Evolutionary conservation across 352 stramenopile species (phyloP).

Genomic region (Globisporangium uncinulatum): DNA sequence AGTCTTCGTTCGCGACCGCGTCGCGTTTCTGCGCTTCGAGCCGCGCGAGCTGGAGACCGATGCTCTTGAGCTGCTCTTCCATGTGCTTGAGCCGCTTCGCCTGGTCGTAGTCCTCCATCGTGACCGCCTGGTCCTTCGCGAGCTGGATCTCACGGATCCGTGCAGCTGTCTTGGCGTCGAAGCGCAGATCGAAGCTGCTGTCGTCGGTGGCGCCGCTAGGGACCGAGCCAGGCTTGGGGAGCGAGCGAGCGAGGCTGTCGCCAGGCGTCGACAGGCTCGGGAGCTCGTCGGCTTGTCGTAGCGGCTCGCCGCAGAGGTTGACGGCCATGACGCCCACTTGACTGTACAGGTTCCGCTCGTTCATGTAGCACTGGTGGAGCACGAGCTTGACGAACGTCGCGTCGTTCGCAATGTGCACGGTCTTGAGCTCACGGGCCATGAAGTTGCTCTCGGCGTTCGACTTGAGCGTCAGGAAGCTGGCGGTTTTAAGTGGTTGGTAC

Average conservation of each 20-base stretch:
- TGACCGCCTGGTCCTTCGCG: slow-evolving; percentile 80
- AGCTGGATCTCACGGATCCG: slow-evolving; percentile 86
- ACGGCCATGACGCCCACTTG: slow-evolving; percentile 91
- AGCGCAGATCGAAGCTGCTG: slow-evolving; percentile 70
- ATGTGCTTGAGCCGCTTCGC: slow-evolving; percentile 77
- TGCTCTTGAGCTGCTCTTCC: slow-evolving; percentile 88
- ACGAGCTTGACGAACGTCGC: slow-evolving; percentile 83
- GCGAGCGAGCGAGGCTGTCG: slow-evolving; percentile 24
- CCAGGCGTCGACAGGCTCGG: slow-evolving; percentile 47
- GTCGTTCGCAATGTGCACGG: slow-evolving; percentile 85
- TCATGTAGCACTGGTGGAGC: slow-evolving; percentile 87
- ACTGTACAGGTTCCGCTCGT: slow-evolving; percentile 87
- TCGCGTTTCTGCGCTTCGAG: slow-evolving; percentile 86
- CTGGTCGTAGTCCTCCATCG: slow-evolving; percentile 90
- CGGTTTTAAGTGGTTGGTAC: background rate
- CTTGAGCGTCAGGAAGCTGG: slow-evolving; percentile 69
- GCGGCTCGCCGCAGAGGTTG: slow-evolving; percentile 71
- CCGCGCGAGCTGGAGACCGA: slow-evolving; percentile 81
- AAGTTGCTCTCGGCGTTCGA: slow-evolving; percentile 80
- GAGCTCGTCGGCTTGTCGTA: slow-evolving; percentile 26
- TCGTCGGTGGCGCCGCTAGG: background rate
- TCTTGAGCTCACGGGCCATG: slow-evolving; percentile 90
- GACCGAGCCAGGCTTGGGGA: slow-evolving; percentile 26
- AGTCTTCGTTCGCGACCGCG: slow-evolving; percentile 89
- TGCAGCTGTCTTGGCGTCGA: slow-evolving; percentile 85